Evolutionary conservation across 345 rosid genomes (phyloP).

Genomic region (Luvunga scandens): DNA sequence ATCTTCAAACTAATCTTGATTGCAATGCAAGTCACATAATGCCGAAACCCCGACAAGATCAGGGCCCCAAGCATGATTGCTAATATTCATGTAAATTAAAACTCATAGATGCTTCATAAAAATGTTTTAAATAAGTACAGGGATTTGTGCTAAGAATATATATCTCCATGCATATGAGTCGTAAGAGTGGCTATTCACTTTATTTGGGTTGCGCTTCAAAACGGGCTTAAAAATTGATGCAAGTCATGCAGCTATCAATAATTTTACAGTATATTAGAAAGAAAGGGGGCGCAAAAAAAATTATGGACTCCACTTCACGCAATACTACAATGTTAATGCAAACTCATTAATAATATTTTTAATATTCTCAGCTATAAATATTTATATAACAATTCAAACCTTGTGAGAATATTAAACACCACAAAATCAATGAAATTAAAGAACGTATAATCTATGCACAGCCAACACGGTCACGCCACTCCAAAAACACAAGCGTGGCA

Average conservation of each 20-base stretch:
- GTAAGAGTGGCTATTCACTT: no score
- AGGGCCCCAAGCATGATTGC: neutral
- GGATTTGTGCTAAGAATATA: neutral
- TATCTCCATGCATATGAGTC: no score
- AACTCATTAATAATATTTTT: neutral
- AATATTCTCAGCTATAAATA: neutral
- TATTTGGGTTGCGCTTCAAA: no score
- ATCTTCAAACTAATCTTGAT: neutral
- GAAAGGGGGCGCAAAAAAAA: no score
- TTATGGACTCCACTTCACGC: no score
- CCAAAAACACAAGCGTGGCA: constrained; percentile 70
- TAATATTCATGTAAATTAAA: neutral
- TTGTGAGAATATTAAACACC: neutral
- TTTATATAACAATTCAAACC: neutral
- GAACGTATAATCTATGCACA: constrained; percentile 22
- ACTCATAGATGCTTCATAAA: neutral
- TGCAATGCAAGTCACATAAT: neutral
- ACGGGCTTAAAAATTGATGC: no score
- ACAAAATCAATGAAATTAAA: neutral
- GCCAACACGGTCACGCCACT: constrained; percentile 63
- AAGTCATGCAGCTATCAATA: no score
- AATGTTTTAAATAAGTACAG: neutral
- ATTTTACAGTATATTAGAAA: no score
- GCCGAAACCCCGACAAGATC: constrained; percentile 2
- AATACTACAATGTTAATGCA: no score